Evolutionary conservation across 495 filamentous ascomycete genomes (phyloP).

Genomic region (Penicillium nucicola): DNA sequence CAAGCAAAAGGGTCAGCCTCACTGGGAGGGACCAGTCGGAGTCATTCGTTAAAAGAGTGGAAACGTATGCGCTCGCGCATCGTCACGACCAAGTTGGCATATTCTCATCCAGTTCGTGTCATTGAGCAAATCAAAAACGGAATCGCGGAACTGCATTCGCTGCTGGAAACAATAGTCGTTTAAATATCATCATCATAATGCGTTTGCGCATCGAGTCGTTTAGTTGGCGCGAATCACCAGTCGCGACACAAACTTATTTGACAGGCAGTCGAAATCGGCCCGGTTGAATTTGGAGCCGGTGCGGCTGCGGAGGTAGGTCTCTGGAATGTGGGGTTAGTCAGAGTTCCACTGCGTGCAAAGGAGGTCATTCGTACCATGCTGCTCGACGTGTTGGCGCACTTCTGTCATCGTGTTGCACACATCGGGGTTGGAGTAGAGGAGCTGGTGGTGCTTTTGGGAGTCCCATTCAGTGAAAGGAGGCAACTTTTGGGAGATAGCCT

Average conservation of each 20-base stretch:
- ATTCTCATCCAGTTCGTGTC: slow-evolving; percentile 23
- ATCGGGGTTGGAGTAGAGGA: slow-evolving; percentile 81
- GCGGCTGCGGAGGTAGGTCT: slow-evolving; percentile 57
- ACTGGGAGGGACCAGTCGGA: slow-evolving; percentile 15
- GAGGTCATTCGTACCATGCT: slow-evolving; percentile 66
- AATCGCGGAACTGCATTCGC: slow-evolving; percentile 18
- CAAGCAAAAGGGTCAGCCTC: slow-evolving; percentile 14
- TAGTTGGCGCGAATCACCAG: slow-evolving; percentile 91
- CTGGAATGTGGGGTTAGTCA: slow-evolving; percentile 38
- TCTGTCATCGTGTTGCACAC: slow-evolving; percentile 94
- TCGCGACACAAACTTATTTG: slow-evolving; percentile 91
- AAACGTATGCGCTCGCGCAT: slow-evolving; percentile 22
- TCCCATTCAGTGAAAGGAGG: slow-evolving; percentile 91
- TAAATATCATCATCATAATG: slow-evolving; percentile 33
- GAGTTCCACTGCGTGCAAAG: background rate
- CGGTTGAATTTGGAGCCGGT: slow-evolving; percentile 73
- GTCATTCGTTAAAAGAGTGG: slow-evolving; percentile 21
- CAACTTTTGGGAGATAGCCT: slow-evolving; percentile 91
- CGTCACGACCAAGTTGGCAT: slow-evolving; percentile 18
- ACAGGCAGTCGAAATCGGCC: slow-evolving; percentile 85
- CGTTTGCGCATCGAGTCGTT: slow-evolving; percentile 43
- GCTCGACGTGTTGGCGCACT: slow-evolving; percentile 80
- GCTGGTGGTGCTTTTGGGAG: slow-evolving; percentile 77
- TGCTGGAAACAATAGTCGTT: slow-evolving; percentile 19
- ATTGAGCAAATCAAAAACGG: slow-evolving; percentile 10